Evolutionary conservation across 1,139 yeast species (phyloP).

Genomic region (Lodderomyces beijingensis): DNA sequence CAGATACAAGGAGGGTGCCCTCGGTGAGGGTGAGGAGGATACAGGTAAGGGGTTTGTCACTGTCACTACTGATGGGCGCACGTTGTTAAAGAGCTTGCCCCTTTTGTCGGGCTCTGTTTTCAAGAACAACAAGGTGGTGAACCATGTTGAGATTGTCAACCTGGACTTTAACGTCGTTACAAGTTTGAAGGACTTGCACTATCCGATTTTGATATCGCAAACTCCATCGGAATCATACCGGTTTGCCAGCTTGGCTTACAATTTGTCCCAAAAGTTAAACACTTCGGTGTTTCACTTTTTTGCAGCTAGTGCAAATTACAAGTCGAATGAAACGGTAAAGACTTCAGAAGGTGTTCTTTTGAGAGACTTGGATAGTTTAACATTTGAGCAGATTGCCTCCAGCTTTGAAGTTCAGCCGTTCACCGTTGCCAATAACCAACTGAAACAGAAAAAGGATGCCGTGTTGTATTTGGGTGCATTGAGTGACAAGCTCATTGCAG

Average conservation of each 20-base stretch:
- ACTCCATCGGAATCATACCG: constrained; percentile 48
- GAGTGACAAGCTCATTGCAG: constrained; percentile 37
- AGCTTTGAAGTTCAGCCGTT: constrained; percentile 28
- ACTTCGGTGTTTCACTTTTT: constrained; percentile 70
- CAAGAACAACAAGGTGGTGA: constrained; percentile 43
- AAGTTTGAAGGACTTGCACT: constrained; percentile 66
- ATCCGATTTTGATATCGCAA: constrained; percentile 63
- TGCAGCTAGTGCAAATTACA: constrained; percentile 23
- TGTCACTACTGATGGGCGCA: constrained; percentile 49
- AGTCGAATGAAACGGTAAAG: constrained; percentile 15
- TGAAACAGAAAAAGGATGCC: constrained; percentile 43
- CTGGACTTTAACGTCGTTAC: constrained; percentile 65
- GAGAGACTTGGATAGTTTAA: constrained; percentile 16
- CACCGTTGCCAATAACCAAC: constrained; percentile 23
- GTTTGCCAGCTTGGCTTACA: constrained; percentile 47
- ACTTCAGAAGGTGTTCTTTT: constrained; percentile 16
- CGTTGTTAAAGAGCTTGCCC: constrained; percentile 53
- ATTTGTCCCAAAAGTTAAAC: constrained; percentile 44
- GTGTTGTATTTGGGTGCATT: constrained; percentile 61
- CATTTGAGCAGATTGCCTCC: constrained; percentile 24
- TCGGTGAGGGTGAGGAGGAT: constrained; percentile 5
- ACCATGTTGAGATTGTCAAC: constrained; percentile 54
- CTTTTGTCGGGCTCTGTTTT: constrained; percentile 43
- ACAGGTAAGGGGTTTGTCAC: constrained; percentile 34
- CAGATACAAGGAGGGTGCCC: background rate